These are phyloP conservation scores for Colletotrichum spaethianum DNA, from an alignment of 2,329 filamentous ascomycete genomes.

Conservation along the genomic window DNA sequence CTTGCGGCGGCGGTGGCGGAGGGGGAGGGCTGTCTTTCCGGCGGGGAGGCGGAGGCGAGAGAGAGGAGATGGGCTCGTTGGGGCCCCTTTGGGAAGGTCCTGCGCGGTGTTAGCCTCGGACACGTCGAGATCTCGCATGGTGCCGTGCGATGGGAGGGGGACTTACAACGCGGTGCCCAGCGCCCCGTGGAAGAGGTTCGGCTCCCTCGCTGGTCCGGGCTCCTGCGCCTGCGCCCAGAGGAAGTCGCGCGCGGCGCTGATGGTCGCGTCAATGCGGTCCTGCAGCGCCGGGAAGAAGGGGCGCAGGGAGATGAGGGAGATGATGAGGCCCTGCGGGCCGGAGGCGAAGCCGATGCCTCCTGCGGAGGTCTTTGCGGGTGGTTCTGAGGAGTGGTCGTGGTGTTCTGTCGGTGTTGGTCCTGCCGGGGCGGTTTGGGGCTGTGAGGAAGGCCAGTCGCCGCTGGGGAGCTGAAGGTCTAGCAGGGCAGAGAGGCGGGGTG, in stretches of 20 bases:
- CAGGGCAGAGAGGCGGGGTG: conserved; percentile 66
- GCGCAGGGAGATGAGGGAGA: conserved; percentile 69
- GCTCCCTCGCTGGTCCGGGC: conserved; percentile 70
- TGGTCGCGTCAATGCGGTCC: conserved; percentile 66
- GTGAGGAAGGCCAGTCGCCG: conserved; percentile 75
- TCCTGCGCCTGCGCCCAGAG: conserved; percentile 67
- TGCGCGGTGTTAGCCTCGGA: conserved; percentile 37
- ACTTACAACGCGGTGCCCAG: conserved; percentile 74
- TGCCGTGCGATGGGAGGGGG: no score
- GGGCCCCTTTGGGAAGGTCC: conserved; percentile 50
- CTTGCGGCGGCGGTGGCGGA: conserved; percentile 55
- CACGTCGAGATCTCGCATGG: not conserved
- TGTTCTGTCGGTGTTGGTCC: conserved; percentile 49
- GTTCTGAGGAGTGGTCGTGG: conserved; percentile 55
- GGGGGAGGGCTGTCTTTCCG: conserved; percentile 55
- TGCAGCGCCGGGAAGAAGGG: conserved; percentile 69
- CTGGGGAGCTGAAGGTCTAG: conserved; percentile 72
- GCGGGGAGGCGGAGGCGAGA: conserved; percentile 63
- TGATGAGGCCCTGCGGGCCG: conserved; percentile 74
- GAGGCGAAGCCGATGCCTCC: conserved; percentile 75
- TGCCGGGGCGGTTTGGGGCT: conserved; percentile 56
- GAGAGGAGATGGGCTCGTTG: conserved; percentile 69
- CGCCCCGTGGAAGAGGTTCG: conserved; percentile 76
- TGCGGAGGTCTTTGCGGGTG: conserved; percentile 51
- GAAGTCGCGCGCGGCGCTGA: conserved; percentile 65